Evolutionary conservation across 2,329 filamentous ascomycete species (phyloP).

Genomic region (Pseudogymnoascus sp.): DNA sequence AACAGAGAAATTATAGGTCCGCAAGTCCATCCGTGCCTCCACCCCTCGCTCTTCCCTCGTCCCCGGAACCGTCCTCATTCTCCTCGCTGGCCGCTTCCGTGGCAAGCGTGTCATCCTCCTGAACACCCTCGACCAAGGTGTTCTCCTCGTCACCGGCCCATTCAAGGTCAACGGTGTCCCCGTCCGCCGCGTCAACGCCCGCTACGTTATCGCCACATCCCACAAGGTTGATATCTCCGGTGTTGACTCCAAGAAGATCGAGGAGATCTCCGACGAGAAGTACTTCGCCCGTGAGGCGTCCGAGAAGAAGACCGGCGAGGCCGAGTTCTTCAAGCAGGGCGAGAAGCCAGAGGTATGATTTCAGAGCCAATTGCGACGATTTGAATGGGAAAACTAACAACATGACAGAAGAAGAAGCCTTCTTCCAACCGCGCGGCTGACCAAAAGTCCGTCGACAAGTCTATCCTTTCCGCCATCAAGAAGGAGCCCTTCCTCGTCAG

Average conservation of each 20-base stretch:
- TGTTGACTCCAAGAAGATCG: conserved; percentile 84
- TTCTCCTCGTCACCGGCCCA: conserved; percentile 96
- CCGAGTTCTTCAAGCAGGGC: conserved; percentile 98
- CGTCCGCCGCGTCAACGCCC: conserved; percentile 85
- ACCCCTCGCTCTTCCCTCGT: conserved; percentile 81
- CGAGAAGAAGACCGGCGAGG: conserved; percentile 92
- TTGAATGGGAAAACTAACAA: conserved; percentile 15
- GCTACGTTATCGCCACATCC: conserved; percentile 88
- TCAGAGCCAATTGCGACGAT: conserved; percentile 1
- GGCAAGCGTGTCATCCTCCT: conserved; percentile 99
- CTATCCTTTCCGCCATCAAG: conserved; percentile 91
- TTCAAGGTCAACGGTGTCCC: conserved; percentile 99
- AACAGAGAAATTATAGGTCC: conserved; percentile 54
- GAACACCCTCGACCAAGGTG: conserved; percentile 94
- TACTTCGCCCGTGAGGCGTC: conserved; percentile 97
- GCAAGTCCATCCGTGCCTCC: conserved; percentile 86
- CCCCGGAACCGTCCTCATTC: conserved; percentile 94
- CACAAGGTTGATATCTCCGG: conserved; percentile 76
- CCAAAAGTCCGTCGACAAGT: conserved; percentile 98
- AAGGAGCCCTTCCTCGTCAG: conserved; percentile 89
- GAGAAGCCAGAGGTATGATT: conserved; percentile 90
- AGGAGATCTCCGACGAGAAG: conserved; percentile 61
- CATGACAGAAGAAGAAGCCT: conserved; percentile 86
- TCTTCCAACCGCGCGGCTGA: conserved; percentile 85
- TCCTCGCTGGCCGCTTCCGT: conserved; percentile 98